These are phyloP conservation scores for Centella asiatica DNA, from an alignment of 129 eudicot species.

Conservation along the genomic window DNA sequence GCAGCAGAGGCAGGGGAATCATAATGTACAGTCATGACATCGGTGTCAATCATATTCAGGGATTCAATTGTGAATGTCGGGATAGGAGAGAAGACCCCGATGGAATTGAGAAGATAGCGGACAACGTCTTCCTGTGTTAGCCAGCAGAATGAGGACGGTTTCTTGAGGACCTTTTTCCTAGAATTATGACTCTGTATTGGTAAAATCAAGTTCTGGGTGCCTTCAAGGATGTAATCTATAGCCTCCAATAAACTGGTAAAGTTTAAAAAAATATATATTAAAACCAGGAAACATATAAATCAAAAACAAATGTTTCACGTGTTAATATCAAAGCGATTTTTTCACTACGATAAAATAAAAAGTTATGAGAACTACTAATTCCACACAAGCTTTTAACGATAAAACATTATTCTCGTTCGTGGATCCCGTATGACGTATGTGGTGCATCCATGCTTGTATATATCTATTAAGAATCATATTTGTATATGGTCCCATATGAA, in stretches of 20 bases:
- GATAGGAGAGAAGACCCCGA: constrained; percentile 65
- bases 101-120: constrained; percentile 72
- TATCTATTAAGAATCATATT: too few relatives aligned
- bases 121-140: constrained; percentile 74
- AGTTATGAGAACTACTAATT: not conserved
- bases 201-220: constrained; percentile 78
- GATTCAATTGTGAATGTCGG: constrained; percentile 52
- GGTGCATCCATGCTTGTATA: too few relatives aligned
- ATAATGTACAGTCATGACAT: constrained; percentile 48
- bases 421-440: not conserved
- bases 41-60: constrained; percentile 42
- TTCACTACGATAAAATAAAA: not conserved
- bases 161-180: constrained; percentile 37
- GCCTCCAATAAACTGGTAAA: constrained; percentile 57
- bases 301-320: not conserved
- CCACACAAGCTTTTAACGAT: not conserved
- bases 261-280: constrained; percentile 12
- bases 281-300: not conserved
- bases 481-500: too few relatives aligned
- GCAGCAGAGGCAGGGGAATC: constrained; percentile 47
- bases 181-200: constrained; percentile 42
- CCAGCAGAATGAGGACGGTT: constrained; percentile 46
- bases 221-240: constrained; percentile 75
- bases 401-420: too few relatives aligned
- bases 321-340: not conserved